phyloP scores from a whole-genome alignment of 2,329 filamentous ascomycete genomes.

The Piedraia hortae region DNA sequence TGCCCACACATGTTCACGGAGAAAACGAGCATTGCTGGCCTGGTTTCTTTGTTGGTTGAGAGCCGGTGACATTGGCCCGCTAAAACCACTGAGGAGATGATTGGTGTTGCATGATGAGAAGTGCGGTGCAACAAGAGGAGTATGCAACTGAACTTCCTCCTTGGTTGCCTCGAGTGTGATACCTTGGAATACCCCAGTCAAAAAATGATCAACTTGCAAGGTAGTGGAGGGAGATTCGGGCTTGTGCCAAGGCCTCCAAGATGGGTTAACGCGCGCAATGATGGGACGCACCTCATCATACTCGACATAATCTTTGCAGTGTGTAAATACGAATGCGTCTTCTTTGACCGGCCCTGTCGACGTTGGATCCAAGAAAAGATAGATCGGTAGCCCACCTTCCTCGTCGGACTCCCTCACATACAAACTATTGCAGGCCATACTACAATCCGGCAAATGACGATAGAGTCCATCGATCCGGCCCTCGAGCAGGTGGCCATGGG shows the following conservation, averaged over 20 bases:
- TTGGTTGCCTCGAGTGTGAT: neutral
- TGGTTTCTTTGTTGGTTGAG: neutral
- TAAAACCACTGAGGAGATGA: neutral
- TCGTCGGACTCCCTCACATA: slow-evolving; percentile 18
- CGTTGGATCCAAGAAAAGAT: slow-evolving; percentile 30
- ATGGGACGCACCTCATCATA: slow-evolving; percentile 20
- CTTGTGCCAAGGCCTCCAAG: slow-evolving; percentile 16
- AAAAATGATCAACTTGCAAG: slow-evolving; percentile 2
- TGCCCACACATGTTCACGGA: slow-evolving; percentile 4
- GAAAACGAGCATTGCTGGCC: slow-evolving; percentile 3
- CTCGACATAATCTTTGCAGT: slow-evolving; percentile 19
- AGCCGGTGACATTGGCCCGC: neutral
- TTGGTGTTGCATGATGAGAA: neutral
- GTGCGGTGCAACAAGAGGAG: neutral
- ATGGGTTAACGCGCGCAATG: slow-evolving; percentile 20
- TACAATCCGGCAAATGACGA: slow-evolving; percentile 25
- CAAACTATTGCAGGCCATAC: slow-evolving; percentile 26
- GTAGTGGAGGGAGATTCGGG: neutral
- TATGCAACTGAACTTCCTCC: slow-evolving; percentile 1
- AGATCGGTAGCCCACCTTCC: slow-evolving; percentile 14
- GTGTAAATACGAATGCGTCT: slow-evolving; percentile 30
- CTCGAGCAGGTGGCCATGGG: slow-evolving; percentile 3
- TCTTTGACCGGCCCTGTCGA: slow-evolving; percentile 18
- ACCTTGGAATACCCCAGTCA: slow-evolving; percentile 1
- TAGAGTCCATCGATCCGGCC: slow-evolving; percentile 22